These are phyloP conservation scores for Danielia oregonensis DNA, from an alignment of 805 yeast genomes.

Conservation along the genomic window DNA sequence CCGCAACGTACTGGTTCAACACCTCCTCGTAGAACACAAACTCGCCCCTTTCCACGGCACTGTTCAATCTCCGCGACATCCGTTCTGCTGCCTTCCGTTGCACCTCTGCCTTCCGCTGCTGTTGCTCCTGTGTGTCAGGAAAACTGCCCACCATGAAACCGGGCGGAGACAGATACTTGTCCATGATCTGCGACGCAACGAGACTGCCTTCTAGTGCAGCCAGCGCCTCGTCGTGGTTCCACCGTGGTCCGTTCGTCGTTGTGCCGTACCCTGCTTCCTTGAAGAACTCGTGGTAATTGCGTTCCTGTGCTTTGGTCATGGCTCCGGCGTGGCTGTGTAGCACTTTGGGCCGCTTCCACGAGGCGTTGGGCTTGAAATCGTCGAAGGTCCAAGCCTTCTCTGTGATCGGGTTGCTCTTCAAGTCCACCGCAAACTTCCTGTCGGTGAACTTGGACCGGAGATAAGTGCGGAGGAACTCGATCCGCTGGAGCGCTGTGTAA, in stretches of 20 bases:
- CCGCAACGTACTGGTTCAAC: slow-evolving; percentile 22
- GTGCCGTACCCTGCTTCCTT: slow-evolving; percentile 14
- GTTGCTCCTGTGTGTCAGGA: slow-evolving; percentile 31
- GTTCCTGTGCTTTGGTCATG: slow-evolving; percentile 19
- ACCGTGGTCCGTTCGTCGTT: slow-evolving; percentile 11
- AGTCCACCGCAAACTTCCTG: slow-evolving; percentile 20
- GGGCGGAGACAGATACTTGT: slow-evolving; percentile 37
- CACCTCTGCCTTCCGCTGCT: slow-evolving; percentile 17
- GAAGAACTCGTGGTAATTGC: slow-evolving; percentile 15
- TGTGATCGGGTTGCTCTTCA: slow-evolving; percentile 33
- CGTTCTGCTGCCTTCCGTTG: slow-evolving; percentile 23
- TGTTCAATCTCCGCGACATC: slow-evolving; percentile 24
- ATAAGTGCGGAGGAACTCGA: slow-evolving; percentile 25
- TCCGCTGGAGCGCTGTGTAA: slow-evolving; percentile 31
- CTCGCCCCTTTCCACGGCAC: slow-evolving; percentile 25
- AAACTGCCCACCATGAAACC: slow-evolving; percentile 39
- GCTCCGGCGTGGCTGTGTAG: slow-evolving; percentile 14
- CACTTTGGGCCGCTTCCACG: slow-evolving; percentile 16
- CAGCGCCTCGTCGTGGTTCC: slow-evolving; percentile 7
- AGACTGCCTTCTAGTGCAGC: slow-evolving; percentile 10
- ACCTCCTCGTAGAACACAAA: slow-evolving; percentile 30
- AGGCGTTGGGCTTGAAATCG: slow-evolving; percentile 33
- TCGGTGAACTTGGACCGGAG: slow-evolving; percentile 20
- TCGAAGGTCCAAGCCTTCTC: slow-evolving; percentile 31
- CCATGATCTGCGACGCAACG: slow-evolving; percentile 29